Evolutionary conservation across 139 green algal genomes (phyloP).

Genomic region (Micractinium sp.): DNA sequence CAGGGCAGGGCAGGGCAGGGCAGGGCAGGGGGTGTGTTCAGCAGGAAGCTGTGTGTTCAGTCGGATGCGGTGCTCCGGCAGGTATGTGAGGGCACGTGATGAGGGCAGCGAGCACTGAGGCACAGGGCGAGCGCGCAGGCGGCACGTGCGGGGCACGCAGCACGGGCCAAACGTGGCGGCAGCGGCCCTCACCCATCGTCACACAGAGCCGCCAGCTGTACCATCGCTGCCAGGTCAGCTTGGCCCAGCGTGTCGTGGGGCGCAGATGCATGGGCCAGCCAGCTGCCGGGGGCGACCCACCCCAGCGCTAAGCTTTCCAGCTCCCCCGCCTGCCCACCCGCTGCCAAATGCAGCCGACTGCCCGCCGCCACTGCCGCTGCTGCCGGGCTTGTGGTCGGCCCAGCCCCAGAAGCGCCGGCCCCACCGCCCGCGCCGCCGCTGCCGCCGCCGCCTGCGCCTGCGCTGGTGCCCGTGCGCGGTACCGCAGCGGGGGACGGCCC

Average conservation of each 20-base stretch:
- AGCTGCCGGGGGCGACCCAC: neutral
- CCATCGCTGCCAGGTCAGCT: neutral
- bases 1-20: neutral
- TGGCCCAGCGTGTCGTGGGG: neutral
- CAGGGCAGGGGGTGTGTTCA: neutral
- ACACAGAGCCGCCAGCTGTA: constrained; percentile 13
- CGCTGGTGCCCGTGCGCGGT: too few relatives aligned
- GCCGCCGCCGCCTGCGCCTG: neutral
- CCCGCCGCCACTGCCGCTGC: neutral
- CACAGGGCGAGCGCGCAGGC: neutral
- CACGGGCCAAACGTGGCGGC: too few relatives aligned
- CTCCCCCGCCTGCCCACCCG: neutral
- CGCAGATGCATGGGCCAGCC: neutral
- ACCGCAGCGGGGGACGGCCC: neutral
- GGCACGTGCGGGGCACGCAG: neutral
- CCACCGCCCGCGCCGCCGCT: neutral
- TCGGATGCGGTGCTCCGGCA: too few relatives aligned
- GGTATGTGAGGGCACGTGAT: neutral
- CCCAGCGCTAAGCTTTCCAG: neutral
- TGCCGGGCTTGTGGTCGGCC: neutral
- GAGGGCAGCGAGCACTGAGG: too few relatives aligned
- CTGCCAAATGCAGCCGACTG: too few relatives aligned
- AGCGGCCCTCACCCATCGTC: neutral
- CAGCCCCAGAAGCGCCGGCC: neutral
- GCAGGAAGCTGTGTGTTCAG: neutral